Percentiles rank a stretch among this genome's conserved stretches.
These are phyloP conservation scores for Cryptococcus jaspeensis DNA, from an alignment of 1,284 basidiomycete species.

Conservation along the genomic window DNA sequence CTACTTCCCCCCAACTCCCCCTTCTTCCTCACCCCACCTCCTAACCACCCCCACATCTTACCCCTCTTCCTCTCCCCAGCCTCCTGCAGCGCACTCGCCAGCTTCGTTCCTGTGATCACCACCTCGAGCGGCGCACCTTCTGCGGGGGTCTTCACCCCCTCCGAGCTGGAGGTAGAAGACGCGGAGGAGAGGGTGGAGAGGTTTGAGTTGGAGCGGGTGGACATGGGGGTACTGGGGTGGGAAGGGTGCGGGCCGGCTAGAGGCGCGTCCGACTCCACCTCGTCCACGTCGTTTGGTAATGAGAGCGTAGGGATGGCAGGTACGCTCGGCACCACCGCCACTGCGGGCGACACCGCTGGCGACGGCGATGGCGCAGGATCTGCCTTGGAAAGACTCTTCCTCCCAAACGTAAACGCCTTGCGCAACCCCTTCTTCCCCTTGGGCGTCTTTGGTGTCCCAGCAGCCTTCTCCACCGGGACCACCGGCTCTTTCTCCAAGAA, in stretches of 20 bases:
- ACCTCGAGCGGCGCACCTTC: constrained; percentile 21
- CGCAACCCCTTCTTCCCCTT: constrained; percentile 17
- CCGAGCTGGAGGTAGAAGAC: constrained; percentile 33
- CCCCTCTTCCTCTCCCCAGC: constrained; percentile 19
- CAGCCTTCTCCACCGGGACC: neutral
- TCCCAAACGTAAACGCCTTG: constrained; percentile 13
- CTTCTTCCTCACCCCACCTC: constrained; percentile 9
- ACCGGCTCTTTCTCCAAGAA: neutral
- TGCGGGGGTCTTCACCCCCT: constrained; percentile 36
- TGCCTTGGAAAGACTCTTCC: constrained; percentile 5
- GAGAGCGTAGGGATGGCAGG: constrained; percentile 1
- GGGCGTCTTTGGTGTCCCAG: constrained; percentile 4
- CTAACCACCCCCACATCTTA: constrained; percentile 11
- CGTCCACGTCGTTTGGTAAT: constrained; percentile 1
- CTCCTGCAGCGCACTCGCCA: constrained; percentile 28
- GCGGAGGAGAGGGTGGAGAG: constrained; percentile 27
- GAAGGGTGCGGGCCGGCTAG: neutral
- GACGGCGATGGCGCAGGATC: neutral
- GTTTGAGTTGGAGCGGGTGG: constrained; percentile 31
- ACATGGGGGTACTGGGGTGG: constrained; percentile 25
- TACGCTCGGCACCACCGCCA: constrained; percentile 2
- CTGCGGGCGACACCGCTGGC: neutral
- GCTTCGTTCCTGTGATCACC: constrained; percentile 20
- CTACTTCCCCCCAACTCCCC: constrained; percentile 9
- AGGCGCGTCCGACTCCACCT: too few species aligned